Conservation (phyloP, 345 rosid genomes). For the Salix suchowensis region DNA sequence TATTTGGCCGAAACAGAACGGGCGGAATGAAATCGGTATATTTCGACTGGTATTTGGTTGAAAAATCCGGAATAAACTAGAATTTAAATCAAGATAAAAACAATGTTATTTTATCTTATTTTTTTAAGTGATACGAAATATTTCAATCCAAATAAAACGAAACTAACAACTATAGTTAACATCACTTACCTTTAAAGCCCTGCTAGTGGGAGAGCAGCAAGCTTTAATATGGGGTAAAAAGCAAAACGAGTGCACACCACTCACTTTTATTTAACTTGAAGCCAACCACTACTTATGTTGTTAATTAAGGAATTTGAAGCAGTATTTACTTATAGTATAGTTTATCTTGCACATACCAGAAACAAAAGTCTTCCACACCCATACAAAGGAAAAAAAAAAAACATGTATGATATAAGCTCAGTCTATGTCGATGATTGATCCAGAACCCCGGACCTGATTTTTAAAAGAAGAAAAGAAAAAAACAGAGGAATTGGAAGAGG, state of each 20-base stretch:
- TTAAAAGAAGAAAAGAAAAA: too few species aligned
- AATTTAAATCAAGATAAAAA: too few species aligned
- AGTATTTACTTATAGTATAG: background rate
- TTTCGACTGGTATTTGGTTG: too few species aligned
- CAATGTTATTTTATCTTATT: too few species aligned
- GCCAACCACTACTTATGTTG: background rate
- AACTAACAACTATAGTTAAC: background rate
- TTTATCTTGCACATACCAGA: background rate
- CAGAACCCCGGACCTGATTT: too few species aligned
- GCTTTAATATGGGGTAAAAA: background rate
- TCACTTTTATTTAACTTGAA: background rate
- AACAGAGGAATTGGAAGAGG: background rate
- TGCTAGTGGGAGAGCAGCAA: background rate
- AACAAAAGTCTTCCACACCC: too few species aligned
- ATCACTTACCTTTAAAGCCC: slow-evolving; percentile 8
- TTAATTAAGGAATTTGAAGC: background rate
- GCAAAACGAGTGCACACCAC: background rate
- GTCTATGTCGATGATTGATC: too few species aligned
- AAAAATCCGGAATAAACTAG: fast-evolving
- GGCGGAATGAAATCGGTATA: too few species aligned
- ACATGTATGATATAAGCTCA: background rate
- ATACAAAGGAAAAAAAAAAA: too few species aligned
- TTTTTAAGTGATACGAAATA: too few species aligned
- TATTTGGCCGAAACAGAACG: too few species aligned
- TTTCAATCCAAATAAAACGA: too few species aligned